Conservation (phyloP, 202 grass and related monocot genomes). For the Saccharum hybrid region DNA sequence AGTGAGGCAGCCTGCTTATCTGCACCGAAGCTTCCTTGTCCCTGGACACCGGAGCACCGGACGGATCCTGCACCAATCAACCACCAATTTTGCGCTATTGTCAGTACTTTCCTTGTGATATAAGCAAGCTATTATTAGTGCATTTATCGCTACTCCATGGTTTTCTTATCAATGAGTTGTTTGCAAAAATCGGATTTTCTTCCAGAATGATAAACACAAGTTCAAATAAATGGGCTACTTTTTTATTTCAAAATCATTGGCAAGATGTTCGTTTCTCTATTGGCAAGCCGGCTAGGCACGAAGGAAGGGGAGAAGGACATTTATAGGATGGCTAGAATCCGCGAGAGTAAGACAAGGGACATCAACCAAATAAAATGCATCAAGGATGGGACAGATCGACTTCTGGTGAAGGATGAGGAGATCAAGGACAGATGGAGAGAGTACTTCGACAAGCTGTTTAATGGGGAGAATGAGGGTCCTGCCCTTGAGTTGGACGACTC, state of each 20-base stretch:
- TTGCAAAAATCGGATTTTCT: background rate
- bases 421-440: too few relatives aligned
- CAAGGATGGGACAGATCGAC: too few relatives aligned
- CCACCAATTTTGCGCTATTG: background rate
- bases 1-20: slow-evolving; percentile 64
- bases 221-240: background rate
- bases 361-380: too few relatives aligned
- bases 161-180: background rate
- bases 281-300: too few relatives aligned
- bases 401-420: too few relatives aligned
- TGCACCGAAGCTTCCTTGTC: slow-evolving; percentile 65
- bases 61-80: slow-evolving; percentile 65
- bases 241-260: slow-evolving; percentile 15
- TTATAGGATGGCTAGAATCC: too few relatives aligned
- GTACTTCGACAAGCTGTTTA: too few relatives aligned
- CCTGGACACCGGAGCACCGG: slow-evolving; percentile 67
- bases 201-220: background rate
- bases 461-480: too few relatives aligned
- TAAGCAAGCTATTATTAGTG: background rate
- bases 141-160: background rate
- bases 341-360: too few relatives aligned
- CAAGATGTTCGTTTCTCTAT: background rate
- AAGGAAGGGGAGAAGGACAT: too few relatives aligned
- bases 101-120: slow-evolving; percentile 5
- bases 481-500: too few relatives aligned